phyloP scores from a whole-genome alignment of 345 rosid species.

The Sisymbrium irio region DNA sequence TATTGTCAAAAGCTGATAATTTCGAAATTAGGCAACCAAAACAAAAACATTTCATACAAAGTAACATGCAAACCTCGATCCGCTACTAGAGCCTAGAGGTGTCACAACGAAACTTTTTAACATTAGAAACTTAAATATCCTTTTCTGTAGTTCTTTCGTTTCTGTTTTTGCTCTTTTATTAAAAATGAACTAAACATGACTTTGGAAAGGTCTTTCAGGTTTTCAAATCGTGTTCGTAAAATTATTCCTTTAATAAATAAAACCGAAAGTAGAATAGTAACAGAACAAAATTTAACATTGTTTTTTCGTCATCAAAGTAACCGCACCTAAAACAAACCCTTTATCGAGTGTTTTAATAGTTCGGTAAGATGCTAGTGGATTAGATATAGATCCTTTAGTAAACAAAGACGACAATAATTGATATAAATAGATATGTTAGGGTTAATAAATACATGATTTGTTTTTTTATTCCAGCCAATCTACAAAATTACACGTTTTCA shows the following conservation, averaged over 20 bases:
- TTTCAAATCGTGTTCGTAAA: background rate
- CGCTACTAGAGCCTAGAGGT: conserved; percentile 34
- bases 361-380: conserved; percentile 33
- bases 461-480: background rate
- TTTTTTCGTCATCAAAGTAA: background rate
- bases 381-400: conserved; percentile 7
- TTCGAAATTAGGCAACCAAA: conserved; percentile 38
- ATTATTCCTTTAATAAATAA: background rate
- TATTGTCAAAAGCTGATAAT: conserved; percentile 35
- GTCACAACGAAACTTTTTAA: conserved; percentile 1
- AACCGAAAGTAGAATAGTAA: background rate
- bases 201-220: background rate
- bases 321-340: background rate
- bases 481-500: conserved; percentile 20
- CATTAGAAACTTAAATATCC: background rate
- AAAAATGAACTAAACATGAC: background rate
- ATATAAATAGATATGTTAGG: background rate
- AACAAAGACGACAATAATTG: conserved; percentile 25
- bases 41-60: conserved; percentile 34
- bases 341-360: conserved; percentile 4
- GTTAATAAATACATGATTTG: background rate
- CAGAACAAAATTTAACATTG: background rate
- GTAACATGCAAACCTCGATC: conserved; percentile 43
- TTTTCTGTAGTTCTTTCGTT: background rate
- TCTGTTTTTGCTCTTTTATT: background rate